Percentiles rank a stretch among this genome's conserved stretches.
Evolutionary conservation across 1,139 yeast species (phyloP).

Genomic region (Pichia sp.): DNA sequence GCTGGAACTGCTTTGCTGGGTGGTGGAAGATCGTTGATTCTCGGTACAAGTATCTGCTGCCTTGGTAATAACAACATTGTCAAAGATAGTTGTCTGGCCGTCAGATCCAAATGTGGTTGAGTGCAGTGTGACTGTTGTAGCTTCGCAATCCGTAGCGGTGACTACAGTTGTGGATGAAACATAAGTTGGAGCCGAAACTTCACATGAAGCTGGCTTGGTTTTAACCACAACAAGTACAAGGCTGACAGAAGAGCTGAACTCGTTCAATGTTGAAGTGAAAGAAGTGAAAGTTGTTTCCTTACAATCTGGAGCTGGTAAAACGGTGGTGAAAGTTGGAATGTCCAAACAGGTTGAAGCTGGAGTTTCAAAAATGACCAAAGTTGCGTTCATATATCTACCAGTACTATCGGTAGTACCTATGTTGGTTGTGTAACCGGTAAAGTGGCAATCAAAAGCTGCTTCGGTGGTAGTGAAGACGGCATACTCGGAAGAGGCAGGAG

Average conservation of each 20-base stretch:
- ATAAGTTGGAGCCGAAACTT: not conserved
- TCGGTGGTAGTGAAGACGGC: constrained; percentile 1
- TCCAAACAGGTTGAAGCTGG: not conserved
- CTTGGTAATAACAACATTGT: not conserved
- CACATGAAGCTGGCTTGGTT: not conserved
- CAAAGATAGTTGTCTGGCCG: not conserved
- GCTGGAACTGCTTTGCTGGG: not conserved
- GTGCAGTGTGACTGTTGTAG: not conserved
- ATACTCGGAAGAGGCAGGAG: not conserved
- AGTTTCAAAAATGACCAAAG: constrained; percentile 3
- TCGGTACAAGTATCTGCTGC: not conserved
- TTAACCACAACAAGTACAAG: not conserved
- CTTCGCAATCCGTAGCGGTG: not conserved
- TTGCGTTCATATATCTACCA: constrained; percentile 5
- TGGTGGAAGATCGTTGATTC: not conserved
- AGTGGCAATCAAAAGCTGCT: not conserved
- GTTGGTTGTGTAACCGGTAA: not conserved
- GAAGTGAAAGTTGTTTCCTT: not conserved
- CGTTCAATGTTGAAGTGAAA: not conserved
- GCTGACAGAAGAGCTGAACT: not conserved
- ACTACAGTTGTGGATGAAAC: not conserved
- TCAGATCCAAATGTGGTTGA: not conserved
- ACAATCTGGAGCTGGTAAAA: not conserved
- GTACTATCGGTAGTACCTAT: constrained; percentile 1
- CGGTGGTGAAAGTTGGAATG: not conserved